These are phyloP conservation scores for Phytophthora pistaciae DNA, from an alignment of 352 stramenopile genomes.

Conservation along the genomic window DNA sequence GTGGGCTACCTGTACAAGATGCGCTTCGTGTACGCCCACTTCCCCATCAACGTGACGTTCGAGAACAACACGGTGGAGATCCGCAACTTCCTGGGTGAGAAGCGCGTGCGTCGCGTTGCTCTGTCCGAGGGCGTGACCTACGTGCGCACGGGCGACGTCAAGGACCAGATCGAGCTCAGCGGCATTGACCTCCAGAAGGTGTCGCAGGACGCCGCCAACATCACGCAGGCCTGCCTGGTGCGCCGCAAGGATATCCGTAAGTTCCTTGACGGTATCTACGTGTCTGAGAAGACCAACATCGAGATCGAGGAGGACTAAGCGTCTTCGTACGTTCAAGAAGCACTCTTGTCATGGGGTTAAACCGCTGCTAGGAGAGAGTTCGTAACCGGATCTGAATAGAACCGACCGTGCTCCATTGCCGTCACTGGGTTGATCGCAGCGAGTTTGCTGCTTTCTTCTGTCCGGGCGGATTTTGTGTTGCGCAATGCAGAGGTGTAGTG, in stretches of 20 bases:
- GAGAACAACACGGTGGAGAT: constrained; percentile 97
- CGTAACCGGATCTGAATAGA: constrained; percentile 55
- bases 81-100: constrained; percentile 99
- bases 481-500: constrained; percentile 34
- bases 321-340: neutral
- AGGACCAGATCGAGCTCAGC: constrained; percentile 99
- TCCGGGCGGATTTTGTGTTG: constrained; percentile 92
- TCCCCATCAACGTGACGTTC: constrained; percentile 99
- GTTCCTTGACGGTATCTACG: constrained; percentile 99
- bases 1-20: constrained; percentile 99
- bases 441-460: constrained; percentile 86
- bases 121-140: constrained; percentile 96
- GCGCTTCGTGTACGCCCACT: constrained; percentile 99
- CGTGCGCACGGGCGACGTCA: constrained; percentile 96
- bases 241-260: constrained; percentile 98
- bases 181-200: constrained; percentile 99
- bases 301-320: constrained; percentile 72
- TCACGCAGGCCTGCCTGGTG: constrained; percentile 87
- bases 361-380: constrained; percentile 39
- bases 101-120: constrained; percentile 96
- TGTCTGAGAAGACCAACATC: constrained; percentile 96
- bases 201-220: constrained; percentile 92
- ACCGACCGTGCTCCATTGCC: constrained; percentile 66
- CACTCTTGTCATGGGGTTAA: constrained; percentile 29
- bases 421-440: constrained; percentile 91